Conservation (phyloP, 768 basidiomycete species). For the Tricholoma furcatifolium region DNA sequence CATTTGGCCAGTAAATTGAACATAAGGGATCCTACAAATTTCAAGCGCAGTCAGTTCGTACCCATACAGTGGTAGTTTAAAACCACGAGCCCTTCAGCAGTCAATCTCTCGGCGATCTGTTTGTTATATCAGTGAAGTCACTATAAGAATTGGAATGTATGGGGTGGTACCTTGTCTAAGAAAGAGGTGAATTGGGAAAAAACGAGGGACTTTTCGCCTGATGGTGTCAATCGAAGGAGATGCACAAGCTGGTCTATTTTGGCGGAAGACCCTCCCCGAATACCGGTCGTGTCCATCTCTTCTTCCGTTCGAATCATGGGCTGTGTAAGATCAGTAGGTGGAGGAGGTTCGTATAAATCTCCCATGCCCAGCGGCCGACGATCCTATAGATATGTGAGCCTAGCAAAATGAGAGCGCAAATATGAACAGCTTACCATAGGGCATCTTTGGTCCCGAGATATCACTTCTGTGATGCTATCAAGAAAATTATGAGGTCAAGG, state of each 20-base stretch:
- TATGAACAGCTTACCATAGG: constrained; percentile 58
- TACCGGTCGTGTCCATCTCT: constrained; percentile 35
- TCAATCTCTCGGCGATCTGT: constrained; percentile 70
- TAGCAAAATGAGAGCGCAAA: neutral
- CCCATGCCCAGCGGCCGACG: constrained; percentile 55
- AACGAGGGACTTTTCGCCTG: constrained; percentile 76
- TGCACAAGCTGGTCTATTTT: constrained; percentile 84
- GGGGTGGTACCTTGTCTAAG: constrained; percentile 62
- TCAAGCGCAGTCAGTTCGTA: neutral
- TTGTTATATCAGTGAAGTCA: neutral
- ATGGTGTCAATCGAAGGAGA: constrained; percentile 66
- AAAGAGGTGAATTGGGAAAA: constrained; percentile 91
- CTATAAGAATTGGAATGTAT: neutral
- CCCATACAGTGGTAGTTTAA: neutral
- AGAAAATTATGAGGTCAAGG: neutral
- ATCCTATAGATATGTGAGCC: constrained; percentile 47
- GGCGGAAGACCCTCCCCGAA: constrained; percentile 64
- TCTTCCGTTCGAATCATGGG: constrained; percentile 41
- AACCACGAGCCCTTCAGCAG: constrained; percentile 55
- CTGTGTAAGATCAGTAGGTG: constrained; percentile 71
- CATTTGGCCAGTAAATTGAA: constrained; percentile 85
- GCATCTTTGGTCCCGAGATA: constrained; percentile 71
- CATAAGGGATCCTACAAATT: constrained; percentile 60
- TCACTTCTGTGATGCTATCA: constrained; percentile 64
- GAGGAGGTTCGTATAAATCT: constrained; percentile 62